Base-by-base conservation (phyloP, 1,139 yeast genomes). In the Saccharomyces pastorianus region DNA sequence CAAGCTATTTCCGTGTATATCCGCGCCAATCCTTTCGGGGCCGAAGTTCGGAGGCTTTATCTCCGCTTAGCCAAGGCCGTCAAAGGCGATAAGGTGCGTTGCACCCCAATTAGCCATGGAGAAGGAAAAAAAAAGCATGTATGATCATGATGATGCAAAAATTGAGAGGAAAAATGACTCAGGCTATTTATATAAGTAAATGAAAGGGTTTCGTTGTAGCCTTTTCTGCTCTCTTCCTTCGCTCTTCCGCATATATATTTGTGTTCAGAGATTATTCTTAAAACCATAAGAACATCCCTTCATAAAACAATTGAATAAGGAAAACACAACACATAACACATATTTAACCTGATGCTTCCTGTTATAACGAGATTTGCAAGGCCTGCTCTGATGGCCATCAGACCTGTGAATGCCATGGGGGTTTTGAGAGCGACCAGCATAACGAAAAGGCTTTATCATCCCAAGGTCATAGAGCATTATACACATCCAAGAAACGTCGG, bases 401-500 rank as follows among this genome's bases (percentile, higher is more conserved):
- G 44, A 38, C 44, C 44, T 20, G 26, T 11, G 25, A 38, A 20
- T 11, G n/a, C 25, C 25, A 13, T 23, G 5, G 44, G 44, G n/a
- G 17, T 38, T 17, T 17, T 38, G n/a, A 38, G 44, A 20, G 44
- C 44, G 44, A 20, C 44, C 7, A 38, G 44, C 25, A 38, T 38
- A 38, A 38, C 44, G 3, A 38, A 38, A 20, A 38, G 44, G 20
- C 60, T 63, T 13, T 86, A 86, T 65, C 95, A 87, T 64, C 88
- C 85, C 56, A 85, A 85, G 68, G 84, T 80, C 49, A 85, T 93
- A 63, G 99, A 93, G 71, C 99, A 93, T 72, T 93, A 93, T 73
- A 84, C 88, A 68, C 91, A 91, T 75, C 99, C 99, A 57, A 82
- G 99, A 72, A 93, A 93, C 69, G 99, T 93, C 48, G 99, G 99